Evolutionary conservation across 331 rosid species (phyloP), one percentile per base, ranked within the genome.

Genomic region (Phaseolus coccineus): DNA sequence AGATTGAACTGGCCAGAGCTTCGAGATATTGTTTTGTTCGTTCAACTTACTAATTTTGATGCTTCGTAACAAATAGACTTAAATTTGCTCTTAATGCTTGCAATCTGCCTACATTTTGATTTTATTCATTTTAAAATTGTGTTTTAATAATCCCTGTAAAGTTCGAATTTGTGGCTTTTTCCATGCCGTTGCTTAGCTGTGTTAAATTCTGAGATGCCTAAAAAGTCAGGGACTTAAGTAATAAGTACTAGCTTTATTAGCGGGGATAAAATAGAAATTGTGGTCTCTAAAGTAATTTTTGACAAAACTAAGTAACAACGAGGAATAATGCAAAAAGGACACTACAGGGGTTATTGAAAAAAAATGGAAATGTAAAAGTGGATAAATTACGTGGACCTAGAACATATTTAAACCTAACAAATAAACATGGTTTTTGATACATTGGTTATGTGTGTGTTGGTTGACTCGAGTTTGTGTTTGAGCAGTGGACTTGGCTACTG

Each of bases 401-500:
- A 30, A 28, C 42, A 61, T 30, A 31, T 62, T 31, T 62, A 14
- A 30, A 13, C 24, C 12, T 31, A 62, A 15, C 68, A 62, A 56
- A 24, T 31, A 62, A 62, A 15, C 11, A 62, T 62, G 67, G 7
- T 5, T 62, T 62, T 62, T 62, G 12, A 22, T 39, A 7, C 52
- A 16, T 4, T 47, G 42, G 57, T 70, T 70, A 2, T 25, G 39
- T 15, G 25, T 69, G 25, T 70, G 28, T 14, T 75, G 73, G 68
- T 35, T 84, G 58, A 73, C 77, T 74, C 30, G 64, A 68, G 67
- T 67, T 61, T 87, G 61, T 46, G 6, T 83, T 47, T 61, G 14
- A 82, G 76, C 86, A 96, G 99, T 91, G 98, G 95, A 93, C 56
- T 84, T 96, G 91, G 98, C 97, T 44, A 89, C 98, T 8, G 83